These are phyloP conservation scores for Debaryomyces udenii DNA, from an alignment of 1,139 yeast species.

Conservation along the genomic window DNA sequence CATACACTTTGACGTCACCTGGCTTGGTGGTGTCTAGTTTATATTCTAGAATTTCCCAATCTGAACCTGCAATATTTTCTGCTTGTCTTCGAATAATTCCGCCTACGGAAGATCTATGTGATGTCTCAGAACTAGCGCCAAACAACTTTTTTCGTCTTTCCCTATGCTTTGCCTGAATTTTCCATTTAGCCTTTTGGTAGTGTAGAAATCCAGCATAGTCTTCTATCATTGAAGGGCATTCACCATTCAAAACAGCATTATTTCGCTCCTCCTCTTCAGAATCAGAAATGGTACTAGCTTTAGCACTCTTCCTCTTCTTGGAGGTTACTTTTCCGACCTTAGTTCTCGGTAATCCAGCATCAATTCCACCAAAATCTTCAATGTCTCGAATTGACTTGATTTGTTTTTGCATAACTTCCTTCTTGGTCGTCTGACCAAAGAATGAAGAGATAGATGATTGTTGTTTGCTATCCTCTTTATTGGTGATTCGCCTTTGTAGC, in stretches of 20 bases:
- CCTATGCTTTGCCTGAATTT: slow-evolving; percentile 67
- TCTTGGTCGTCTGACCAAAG: slow-evolving; percentile 47
- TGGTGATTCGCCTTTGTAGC: slow-evolving; percentile 68
- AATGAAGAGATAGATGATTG: slow-evolving; percentile 68
- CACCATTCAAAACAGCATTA: slow-evolving; percentile 50
- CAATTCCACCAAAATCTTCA: slow-evolving; percentile 67
- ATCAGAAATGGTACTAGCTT: slow-evolving; percentile 29
- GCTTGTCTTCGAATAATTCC: slow-evolving; percentile 76
- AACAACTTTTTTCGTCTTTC: slow-evolving; percentile 74
- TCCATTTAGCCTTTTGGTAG: slow-evolving; percentile 89
- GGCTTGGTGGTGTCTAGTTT: slow-evolving; percentile 58
- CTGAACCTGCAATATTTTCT: slow-evolving; percentile 69
- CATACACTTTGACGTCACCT: slow-evolving; percentile 78
- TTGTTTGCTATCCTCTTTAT: slow-evolving; percentile 65
- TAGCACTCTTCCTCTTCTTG: slow-evolving; percentile 34
- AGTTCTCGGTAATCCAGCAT: slow-evolving; percentile 26
- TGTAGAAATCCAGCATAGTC: slow-evolving; percentile 78
- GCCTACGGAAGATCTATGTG: slow-evolving; percentile 59
- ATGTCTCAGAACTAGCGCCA: slow-evolving; percentile 61
- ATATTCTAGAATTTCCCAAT: slow-evolving; percentile 87
- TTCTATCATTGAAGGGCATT: slow-evolving; percentile 71
- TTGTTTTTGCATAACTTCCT: slow-evolving; percentile 30
- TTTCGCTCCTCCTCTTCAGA: slow-evolving; percentile 46
- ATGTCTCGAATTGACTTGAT: slow-evolving; percentile 59
- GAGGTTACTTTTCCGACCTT: slow-evolving; percentile 56